Base-by-base conservation (phyloP, 345 rosid genomes). In the Eucalyptus erythrocorys region DNA sequence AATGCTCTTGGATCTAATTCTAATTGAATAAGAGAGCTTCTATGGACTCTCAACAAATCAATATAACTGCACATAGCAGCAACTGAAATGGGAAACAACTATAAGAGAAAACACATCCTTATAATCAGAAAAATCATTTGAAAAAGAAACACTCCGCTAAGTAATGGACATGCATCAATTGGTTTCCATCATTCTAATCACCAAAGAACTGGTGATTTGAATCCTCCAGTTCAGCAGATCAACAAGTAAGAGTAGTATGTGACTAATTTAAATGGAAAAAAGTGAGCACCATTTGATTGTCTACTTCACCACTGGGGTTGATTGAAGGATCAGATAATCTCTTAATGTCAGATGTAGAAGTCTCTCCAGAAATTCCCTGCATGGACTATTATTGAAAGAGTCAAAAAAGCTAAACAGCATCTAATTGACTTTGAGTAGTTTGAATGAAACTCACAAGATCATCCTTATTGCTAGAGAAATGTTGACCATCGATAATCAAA, bases 281-380 rank as follows among this genome's bases (percentile, higher is more conserved):
- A 50, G 42, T 49, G 48, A 37, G 68, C 68, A 86, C 59, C 45
- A 55, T 76, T 76, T 76, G 84, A 40, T 76, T 40, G 27, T 76
- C 84, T 12, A 76, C 27, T 76, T 76, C 82, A 40, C 15, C 47
- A 21, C 84, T 40, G 47, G 84, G 84, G 47, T 76, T 76, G 84
- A 76, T 22, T 21, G 47, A 76, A 76, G 82, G 47, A 76, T 76
- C 84, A 76, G 84, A 76, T 76, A 76, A 10, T 40, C 84, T 76
- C 47, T 76, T 40, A 6, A 21, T 10, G 84, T 88, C 79, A 88
- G 89, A 90, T 57, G 89, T 92, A 10, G 93, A 84, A 90, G 89
- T 90, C 91, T 92, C 93, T 88, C 89, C 92, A 86, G 92, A 84
- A 79, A 87, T 90, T 84, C 88, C 92, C 97, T 95, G 96, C 91